Percentiles rank a stretch among this genome's conserved stretches.
Evolutionary conservation across 1,284 basidiomycete species (phyloP).

Genomic region (Austroboletus novae-zelandiae): DNA sequence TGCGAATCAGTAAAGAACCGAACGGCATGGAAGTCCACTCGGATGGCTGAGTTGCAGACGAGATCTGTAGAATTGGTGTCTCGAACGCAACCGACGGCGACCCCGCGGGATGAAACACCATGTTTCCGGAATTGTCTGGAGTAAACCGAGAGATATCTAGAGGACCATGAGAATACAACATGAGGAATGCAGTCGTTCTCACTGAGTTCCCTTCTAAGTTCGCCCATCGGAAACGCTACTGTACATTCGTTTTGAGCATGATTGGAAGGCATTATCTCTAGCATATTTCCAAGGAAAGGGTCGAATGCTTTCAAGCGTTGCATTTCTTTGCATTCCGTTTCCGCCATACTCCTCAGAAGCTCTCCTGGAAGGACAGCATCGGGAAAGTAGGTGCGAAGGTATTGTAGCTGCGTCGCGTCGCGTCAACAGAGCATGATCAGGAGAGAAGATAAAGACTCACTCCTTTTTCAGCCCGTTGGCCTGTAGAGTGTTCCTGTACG

Average conservation of each 20-base stretch:
- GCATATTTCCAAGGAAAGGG: constrained; percentile 51
- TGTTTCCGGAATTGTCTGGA: constrained; percentile 23
- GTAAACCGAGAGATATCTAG: constrained; percentile 52
- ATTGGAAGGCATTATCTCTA: constrained; percentile 41
- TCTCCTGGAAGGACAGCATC: constrained; percentile 69
- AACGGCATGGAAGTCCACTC: constrained; percentile 23
- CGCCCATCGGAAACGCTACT: constrained; percentile 63
- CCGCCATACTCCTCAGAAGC: constrained; percentile 54
- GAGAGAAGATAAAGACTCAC: constrained; percentile 37
- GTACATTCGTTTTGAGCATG: constrained; percentile 31
- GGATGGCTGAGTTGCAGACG: constrained; percentile 13
- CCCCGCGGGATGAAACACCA: constrained; percentile 43
- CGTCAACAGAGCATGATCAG: constrained; percentile 4
- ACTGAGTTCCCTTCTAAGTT: constrained; percentile 59
- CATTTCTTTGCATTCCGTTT: constrained; percentile 39
- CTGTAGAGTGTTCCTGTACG: constrained; percentile 34
- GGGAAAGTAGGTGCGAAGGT: constrained; percentile 64
- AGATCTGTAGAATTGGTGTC: constrained; percentile 35
- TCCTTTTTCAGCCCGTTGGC: constrained; percentile 57
- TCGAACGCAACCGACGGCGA: constrained; percentile 34
- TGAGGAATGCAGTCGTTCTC: constrained; percentile 21
- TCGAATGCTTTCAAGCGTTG: constrained; percentile 46
- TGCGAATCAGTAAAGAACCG: constrained; percentile 32
- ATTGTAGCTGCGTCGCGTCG: constrained; percentile 50
- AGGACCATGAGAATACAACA: not conserved